phyloP scores from a whole-genome alignment of 2,329 filamentous ascomycete species.

The Polytolypa hystricis region DNA sequence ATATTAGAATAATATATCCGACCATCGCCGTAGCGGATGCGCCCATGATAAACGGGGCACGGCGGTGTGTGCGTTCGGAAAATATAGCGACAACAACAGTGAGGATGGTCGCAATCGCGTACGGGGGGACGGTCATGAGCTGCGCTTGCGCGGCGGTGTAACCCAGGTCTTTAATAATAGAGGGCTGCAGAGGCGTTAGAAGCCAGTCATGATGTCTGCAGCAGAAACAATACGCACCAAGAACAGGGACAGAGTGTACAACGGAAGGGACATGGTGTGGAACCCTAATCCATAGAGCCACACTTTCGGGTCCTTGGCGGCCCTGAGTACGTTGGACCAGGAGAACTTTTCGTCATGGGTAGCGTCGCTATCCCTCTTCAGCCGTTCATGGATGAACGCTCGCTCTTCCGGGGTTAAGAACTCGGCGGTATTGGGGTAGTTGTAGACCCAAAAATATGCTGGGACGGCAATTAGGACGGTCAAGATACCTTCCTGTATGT shows the following conservation, averaged over 20 bases:
- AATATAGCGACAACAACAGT: slow-evolving; percentile 49
- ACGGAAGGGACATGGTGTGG: slow-evolving; percentile 58
- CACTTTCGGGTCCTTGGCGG: slow-evolving; percentile 56
- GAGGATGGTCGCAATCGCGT: slow-evolving; percentile 50
- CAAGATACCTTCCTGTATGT: slow-evolving; percentile 55
- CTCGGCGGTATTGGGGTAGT: slow-evolving; percentile 32
- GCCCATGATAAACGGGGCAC: slow-evolving; percentile 54
- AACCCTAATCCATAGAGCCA: slow-evolving; percentile 63
- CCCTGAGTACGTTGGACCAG: slow-evolving; percentile 54
- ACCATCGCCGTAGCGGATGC: slow-evolving; percentile 47
- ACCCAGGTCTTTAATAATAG: slow-evolving; percentile 34
- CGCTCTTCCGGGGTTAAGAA: slow-evolving; percentile 41
- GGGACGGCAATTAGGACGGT: slow-evolving; percentile 45
- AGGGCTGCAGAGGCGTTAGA: slow-evolving; percentile 25
- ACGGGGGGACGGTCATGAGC: slow-evolving; percentile 53
- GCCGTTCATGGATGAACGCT: slow-evolving; percentile 48
- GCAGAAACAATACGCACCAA: slow-evolving; percentile 15
- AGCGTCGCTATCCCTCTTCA: slow-evolving; percentile 58
- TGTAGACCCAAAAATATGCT: slow-evolving; percentile 32
- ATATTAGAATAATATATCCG: slow-evolving; percentile 52
- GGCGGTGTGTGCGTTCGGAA: slow-evolving; percentile 46
- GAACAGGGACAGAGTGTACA: slow-evolving; percentile 30
- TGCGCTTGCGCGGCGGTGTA: slow-evolving; percentile 33
- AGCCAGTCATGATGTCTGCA: not conserved
- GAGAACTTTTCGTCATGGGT: slow-evolving; percentile 57